A percentile compares a stretch with the other conserved stretches of the same genome.
Conservation (phyloP, 2,329 filamentous ascomycete species). For the Penicillium psychrosexuale region DNA sequence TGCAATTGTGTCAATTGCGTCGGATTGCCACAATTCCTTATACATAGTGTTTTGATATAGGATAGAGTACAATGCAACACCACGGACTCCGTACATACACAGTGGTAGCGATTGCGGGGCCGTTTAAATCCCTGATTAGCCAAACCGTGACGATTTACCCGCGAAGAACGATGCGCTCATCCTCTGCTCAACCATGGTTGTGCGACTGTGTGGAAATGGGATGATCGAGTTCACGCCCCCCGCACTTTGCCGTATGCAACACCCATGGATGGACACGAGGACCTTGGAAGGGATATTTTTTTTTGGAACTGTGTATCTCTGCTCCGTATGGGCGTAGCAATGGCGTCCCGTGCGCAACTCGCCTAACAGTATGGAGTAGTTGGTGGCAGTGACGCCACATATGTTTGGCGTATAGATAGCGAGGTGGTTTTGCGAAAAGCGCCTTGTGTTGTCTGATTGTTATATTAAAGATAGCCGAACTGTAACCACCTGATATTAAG, state of each 20-base stretch:
- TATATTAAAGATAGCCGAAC: neutral
- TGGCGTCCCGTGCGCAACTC: neutral
- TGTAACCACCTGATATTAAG: neutral
- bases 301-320: neutral
- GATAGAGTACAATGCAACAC: neutral
- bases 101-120: neutral
- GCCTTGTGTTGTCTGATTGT: neutral
- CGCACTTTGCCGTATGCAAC: conserved; percentile 12
- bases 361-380: too few relatives aligned
- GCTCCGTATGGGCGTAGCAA: neutral
- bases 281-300: neutral
- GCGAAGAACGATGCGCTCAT: neutral
- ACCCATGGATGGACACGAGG: neutral
- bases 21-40: neutral
- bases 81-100: neutral
- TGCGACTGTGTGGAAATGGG: neutral
- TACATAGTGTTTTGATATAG: too few relatives aligned
- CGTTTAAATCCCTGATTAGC: neutral
- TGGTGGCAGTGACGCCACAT: neutral
- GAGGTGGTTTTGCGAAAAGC: neutral
- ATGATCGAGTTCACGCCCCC: conserved; percentile 5
- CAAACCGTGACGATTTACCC: conserved; percentile 1
- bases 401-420: neutral
- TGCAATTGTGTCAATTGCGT: neutral
- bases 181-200: conserved; percentile 5